Conservation (phyloP, 345 rosid species). For the Anastatica hierochuntica region DNA sequence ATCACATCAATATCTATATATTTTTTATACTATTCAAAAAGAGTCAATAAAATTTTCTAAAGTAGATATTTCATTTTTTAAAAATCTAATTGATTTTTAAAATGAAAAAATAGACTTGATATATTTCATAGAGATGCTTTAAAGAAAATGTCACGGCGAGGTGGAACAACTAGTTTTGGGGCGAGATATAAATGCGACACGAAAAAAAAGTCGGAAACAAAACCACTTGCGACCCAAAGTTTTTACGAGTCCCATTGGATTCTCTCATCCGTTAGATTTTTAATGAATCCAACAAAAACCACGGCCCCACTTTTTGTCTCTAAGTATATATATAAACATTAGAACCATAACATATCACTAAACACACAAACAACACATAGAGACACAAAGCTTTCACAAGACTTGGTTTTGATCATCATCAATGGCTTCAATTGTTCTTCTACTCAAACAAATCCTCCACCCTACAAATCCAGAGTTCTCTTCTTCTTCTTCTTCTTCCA, state of each 20-base stretch:
- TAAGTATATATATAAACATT: not conserved
- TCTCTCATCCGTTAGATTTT: constrained; percentile 3
- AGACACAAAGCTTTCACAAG: not conserved
- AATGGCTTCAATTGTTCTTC: constrained; percentile 30
- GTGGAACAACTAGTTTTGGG: too few species aligned
- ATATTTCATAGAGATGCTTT: too few species aligned
- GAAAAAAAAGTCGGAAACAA: constrained; percentile 14
- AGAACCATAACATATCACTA: not conserved
- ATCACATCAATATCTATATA: too few species aligned
- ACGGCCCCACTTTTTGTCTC: not conserved
- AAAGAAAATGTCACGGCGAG: too few species aligned
- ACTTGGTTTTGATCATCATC: not conserved
- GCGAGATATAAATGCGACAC: constrained; percentile 21
- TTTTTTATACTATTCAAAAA: too few species aligned
- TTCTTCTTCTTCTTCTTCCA: constrained; percentile 7
- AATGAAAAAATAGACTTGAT: too few species aligned
- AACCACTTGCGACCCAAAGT: constrained; percentile 14
- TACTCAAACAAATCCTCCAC: constrained; percentile 24
- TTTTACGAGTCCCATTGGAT: not conserved
- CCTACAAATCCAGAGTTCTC: constrained; percentile 13
- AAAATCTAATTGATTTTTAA: too few species aligned
- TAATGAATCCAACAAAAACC: not conserved
- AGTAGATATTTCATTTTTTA: too few species aligned
- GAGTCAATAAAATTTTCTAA: too few species aligned
- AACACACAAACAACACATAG: not conserved